These are phyloP conservation scores for Guadua angustifolia DNA, from an alignment of 176 grass and related monocot species.

Conservation along the genomic window DNA sequence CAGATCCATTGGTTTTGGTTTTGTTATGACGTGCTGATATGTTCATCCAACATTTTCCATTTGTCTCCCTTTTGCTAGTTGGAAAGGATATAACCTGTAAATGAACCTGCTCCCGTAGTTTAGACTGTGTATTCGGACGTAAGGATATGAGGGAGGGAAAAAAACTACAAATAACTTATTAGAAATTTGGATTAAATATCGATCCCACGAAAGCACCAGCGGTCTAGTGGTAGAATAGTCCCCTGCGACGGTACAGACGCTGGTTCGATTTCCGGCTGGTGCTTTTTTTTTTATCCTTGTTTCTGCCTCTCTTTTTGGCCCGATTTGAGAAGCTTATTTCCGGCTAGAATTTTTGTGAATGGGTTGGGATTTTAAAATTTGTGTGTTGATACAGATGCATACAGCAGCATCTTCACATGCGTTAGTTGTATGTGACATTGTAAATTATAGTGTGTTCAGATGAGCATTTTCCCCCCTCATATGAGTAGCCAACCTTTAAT, in stretches of 20 bases:
- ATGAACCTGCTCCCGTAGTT: background rate
- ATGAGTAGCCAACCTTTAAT: background rate
- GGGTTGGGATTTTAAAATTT: no score
- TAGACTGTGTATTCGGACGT: background rate
- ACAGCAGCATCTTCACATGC: background rate
- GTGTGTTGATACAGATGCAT: background rate
- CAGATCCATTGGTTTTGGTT: conserved; percentile 11
- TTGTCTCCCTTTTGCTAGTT: background rate
- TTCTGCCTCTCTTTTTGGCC: background rate
- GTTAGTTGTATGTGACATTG: background rate
- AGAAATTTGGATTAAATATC: background rate
- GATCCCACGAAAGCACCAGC: conserved; percentile 15
- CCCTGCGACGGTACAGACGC: conserved; percentile 83
- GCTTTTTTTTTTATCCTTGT: background rate
- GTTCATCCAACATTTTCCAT: background rate
- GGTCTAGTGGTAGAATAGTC: conserved; percentile 86
- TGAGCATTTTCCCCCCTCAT: background rate
- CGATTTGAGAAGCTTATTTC: no score
- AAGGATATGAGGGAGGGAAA: background rate
- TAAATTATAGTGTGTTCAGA: background rate
- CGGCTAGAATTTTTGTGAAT: no score
- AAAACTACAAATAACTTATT: background rate
- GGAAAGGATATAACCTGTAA: background rate
- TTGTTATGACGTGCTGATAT: background rate
- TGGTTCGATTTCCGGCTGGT: conserved; percentile 61